These are phyloP conservation scores for Taphrina communis DNA, from an alignment of 1,139 yeast genomes.

Conservation along the genomic window DNA sequence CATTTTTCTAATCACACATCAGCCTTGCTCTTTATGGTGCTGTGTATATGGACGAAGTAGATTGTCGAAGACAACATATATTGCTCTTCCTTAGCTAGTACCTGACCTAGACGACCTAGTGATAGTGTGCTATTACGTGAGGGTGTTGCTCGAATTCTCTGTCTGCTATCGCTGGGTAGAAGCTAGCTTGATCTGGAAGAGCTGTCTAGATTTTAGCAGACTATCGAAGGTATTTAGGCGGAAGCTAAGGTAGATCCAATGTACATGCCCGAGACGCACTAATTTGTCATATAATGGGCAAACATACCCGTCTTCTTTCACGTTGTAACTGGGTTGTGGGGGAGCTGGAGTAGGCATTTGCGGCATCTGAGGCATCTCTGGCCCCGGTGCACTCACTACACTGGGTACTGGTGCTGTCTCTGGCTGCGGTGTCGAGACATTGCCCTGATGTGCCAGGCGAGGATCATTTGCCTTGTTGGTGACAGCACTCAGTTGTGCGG, in stretches of 20 bases:
- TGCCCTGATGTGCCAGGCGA: not conserved
- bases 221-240: slow-evolving; percentile 22
- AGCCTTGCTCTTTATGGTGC: slow-evolving; percentile 48
- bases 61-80: slow-evolving; percentile 45
- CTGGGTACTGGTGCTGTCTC: slow-evolving; percentile 6
- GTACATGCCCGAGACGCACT: slow-evolving; percentile 9
- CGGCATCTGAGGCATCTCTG: slow-evolving; percentile 34
- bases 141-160: not conserved
- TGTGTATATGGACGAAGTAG: slow-evolving; percentile 49
- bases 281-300: slow-evolving; percentile 19
- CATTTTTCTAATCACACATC: slow-evolving; percentile 74
- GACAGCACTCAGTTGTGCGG: slow-evolving; percentile 33
- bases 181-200: not conserved
- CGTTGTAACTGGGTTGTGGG: slow-evolving; percentile 24
- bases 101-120: slow-evolving; percentile 35
- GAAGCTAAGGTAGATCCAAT: slow-evolving; percentile 26
- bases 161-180: not conserved
- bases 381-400: slow-evolving; percentile 21
- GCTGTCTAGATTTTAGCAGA: slow-evolving; percentile 9
- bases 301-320: slow-evolving; percentile 48
- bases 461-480: slow-evolving; percentile 27
- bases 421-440: slow-evolving; percentile 8
- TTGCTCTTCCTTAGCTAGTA: slow-evolving; percentile 47
- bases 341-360: slow-evolving; percentile 38
- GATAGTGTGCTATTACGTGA: slow-evolving; percentile 15